Percentiles rank a stretch among this genome's conserved stretches.
phyloP scores from a whole-genome alignment of 1,284 basidiomycete genomes.

The Cryptococcus maquisensis region DNA sequence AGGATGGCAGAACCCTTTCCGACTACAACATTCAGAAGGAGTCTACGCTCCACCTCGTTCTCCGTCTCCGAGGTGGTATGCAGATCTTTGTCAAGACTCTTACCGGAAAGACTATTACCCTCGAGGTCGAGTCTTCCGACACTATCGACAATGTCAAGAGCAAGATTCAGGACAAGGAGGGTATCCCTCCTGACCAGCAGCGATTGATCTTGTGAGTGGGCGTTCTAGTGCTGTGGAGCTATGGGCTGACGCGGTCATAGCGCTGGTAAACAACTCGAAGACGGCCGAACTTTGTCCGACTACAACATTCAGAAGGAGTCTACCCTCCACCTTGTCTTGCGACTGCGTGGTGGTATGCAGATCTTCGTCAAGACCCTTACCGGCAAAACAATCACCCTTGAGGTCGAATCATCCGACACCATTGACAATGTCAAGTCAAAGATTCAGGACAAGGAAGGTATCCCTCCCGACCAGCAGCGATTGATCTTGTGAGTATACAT shows the following conservation, averaged over 20 bases:
- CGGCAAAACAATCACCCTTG: slow-evolving; percentile 56
- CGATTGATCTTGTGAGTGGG: slow-evolving; percentile 17
- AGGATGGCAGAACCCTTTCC: slow-evolving; percentile 68
- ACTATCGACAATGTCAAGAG: slow-evolving; percentile 94
- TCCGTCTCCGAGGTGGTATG: slow-evolving; percentile 46
- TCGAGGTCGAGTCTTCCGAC: slow-evolving; percentile 59
- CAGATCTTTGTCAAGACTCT: slow-evolving; percentile 40
- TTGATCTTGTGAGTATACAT: slow-evolving; percentile 13
- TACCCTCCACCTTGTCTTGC: slow-evolving; percentile 91
- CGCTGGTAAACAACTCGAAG: slow-evolving; percentile 47
- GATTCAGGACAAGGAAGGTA: slow-evolving; percentile 56
- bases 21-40: slow-evolving; percentile 46
- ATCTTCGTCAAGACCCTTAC: slow-evolving; percentile 49
- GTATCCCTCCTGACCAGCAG: slow-evolving; percentile 84
- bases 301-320: slow-evolving; percentile 96
- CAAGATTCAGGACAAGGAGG: slow-evolving; percentile 57
- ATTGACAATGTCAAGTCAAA: slow-evolving; percentile 94
- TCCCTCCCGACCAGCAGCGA: slow-evolving; percentile 77
- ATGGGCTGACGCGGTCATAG: no score
- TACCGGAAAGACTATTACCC: slow-evolving; percentile 55
- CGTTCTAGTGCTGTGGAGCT: no score
- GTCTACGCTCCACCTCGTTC: neutral
- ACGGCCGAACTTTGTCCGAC: slow-evolving; percentile 84
- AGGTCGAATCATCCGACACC: slow-evolving; percentile 64
- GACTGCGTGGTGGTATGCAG: slow-evolving; percentile 92